Evolutionary conservation across 2,329 filamentous ascomycete species (phyloP), one percentile per base, ranked within the genome.

Genomic region (Clarireedia monteithiana): DNA sequence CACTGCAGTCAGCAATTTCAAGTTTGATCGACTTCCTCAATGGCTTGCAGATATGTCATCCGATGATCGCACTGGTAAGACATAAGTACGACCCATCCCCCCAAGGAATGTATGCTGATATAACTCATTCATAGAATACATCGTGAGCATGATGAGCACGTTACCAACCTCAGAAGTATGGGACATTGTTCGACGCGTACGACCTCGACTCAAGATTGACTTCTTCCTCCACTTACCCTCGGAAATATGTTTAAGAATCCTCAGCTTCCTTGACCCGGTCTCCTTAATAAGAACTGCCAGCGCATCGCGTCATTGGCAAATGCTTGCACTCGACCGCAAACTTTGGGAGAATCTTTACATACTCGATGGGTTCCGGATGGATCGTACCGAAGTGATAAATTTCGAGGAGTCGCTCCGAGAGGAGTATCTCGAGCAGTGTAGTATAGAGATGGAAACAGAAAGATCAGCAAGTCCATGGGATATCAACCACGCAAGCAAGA

Each of bases 241-340:
- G 26, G 94, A 99, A 70, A 88, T 99, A 65, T 95, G 90, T 59
- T 84, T 94, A 46, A 87, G 95, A 66, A 86, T 97, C 46, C 85
- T 99, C 45, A 85, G 87, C 15, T 94, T 91, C 67, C 84, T 99
- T 50, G 88, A 91, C 54, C 87, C 91, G 0, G 70, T 83, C 27
- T 94, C 91, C 0, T 77, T 99, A 40, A 78, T 97, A 56, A 83
- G 82, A 50, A 88, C 91, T 2, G 89, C 90, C 0, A 80, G 83
- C 46, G 84, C 90, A 15, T 96, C 90, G 38, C 84, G 85, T 48
- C 77, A 84, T 60, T 99, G 94, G 92, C 85, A 91, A 60, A 78
- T 81, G 17, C 78, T 94, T 17, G 86, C 92, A 5, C 73, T 91
- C 51, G 94, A 99, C 70, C 83, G 88, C 36, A 86, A 88, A 59